Conservation (phyloP, 2,329 filamentous ascomycete species). For the Bipolaris victoriae region DNA sequence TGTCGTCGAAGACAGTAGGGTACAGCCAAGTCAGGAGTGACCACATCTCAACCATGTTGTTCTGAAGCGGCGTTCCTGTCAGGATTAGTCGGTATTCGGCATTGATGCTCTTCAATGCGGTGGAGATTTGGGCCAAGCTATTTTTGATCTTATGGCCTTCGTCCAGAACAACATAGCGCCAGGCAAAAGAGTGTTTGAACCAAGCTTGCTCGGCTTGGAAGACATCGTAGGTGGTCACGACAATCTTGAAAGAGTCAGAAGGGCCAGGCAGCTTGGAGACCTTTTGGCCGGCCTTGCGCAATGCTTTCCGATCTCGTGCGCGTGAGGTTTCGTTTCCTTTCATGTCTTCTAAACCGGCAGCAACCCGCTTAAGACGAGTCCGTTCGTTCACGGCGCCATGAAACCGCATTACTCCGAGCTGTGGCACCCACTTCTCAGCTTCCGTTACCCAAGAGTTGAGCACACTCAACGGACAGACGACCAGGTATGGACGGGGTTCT, state of each 20-base stretch:
- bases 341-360: conserved; percentile 53
- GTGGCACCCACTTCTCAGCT: conserved; percentile 97
- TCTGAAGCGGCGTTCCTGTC: conserved; percentile 64
- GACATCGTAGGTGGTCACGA: conserved; percentile 97
- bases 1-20: conserved; percentile 62
- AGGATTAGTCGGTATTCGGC: conserved; percentile 59
- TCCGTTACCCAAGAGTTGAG: conserved; percentile 98
- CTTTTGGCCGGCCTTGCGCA: conserved; percentile 72
- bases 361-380: conserved; percentile 69
- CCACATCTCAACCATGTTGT: conserved; percentile 65
- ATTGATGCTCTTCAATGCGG: conserved; percentile 51
- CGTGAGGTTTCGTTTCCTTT: conserved; percentile 64
- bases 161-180: conserved; percentile 99
- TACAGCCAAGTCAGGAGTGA: conserved; percentile 64
- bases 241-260: conserved; percentile 56
- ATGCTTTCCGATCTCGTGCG: conserved; percentile 85
- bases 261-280: conserved; percentile 36
- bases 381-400: conserved; percentile 87
- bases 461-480: conserved; percentile 95
- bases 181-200: conserved; percentile 91
- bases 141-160: conserved; percentile 99
- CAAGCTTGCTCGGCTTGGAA: conserved; percentile 96
- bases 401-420: conserved; percentile 84
- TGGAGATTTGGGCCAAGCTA: conserved; percentile 54
- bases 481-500: conserved; percentile 88